These are phyloP conservation scores for Babesia caballi DNA, from an alignment of 169 alveolate genomes.

Conservation along the genomic window DNA sequence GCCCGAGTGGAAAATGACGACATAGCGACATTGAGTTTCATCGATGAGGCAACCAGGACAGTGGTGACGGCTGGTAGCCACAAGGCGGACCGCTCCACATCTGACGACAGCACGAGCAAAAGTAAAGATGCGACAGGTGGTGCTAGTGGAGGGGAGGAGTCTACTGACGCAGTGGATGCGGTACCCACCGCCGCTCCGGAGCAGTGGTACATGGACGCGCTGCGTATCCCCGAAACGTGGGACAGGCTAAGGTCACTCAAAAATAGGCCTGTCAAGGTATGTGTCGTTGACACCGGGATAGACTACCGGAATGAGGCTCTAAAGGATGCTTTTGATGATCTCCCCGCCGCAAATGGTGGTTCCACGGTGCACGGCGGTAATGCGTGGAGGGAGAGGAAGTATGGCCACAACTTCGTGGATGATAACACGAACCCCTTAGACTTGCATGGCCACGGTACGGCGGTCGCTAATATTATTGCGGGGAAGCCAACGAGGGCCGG, in stretches of 20 bases:
- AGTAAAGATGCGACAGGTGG: too few relatives aligned
- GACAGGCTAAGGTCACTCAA: neutral
- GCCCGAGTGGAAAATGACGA: neutral
- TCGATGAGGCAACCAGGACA: too few relatives aligned
- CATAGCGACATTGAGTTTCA: neutral
- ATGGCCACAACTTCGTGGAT: conserved; percentile 74
- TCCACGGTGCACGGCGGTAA: conserved; percentile 73
- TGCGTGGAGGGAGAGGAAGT: conserved; percentile 77
- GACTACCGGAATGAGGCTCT: conserved; percentile 81
- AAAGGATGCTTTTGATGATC: conserved; percentile 71
- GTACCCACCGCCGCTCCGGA: neutral
- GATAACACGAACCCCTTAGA: conserved; percentile 76
- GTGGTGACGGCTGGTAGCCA: too few relatives aligned
- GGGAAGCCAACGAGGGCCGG: conserved; percentile 22
- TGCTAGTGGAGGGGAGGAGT: too few relatives aligned
- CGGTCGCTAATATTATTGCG: conserved; percentile 72
- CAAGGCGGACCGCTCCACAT: too few relatives aligned
- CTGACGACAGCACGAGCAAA: too few relatives aligned
- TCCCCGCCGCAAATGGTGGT: conserved; percentile 76
- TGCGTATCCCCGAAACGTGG: neutral
- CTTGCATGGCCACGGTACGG: conserved; percentile 82
- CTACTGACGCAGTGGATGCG: neutral
- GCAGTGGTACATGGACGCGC: conserved; percentile 12
- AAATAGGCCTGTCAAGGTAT: conserved; percentile 10
- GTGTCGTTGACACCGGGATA: conserved; percentile 85